These are phyloP conservation scores for Alternaria metachromatica DNA, from an alignment of 2,329 filamentous ascomycete species.

Conservation along the genomic window DNA sequence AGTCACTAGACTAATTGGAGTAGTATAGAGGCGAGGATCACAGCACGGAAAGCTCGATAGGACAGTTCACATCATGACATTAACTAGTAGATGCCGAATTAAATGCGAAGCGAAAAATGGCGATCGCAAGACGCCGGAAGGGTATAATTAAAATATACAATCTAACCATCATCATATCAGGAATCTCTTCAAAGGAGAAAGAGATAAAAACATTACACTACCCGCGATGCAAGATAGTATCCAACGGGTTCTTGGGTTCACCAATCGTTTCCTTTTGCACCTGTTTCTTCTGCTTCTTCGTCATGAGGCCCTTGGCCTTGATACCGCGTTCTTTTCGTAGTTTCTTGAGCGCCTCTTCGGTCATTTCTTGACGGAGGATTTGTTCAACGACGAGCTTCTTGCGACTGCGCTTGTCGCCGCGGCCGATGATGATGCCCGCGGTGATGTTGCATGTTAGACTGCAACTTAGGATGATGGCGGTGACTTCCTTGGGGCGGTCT, in stretches of 20 bases:
- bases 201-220: slow-evolving; percentile 8
- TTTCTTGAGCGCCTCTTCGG: slow-evolving; percentile 66
- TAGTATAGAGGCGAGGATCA: not conserved
- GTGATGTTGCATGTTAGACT: slow-evolving; percentile 79
- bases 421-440: slow-evolving; percentile 76
- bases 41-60: not conserved
- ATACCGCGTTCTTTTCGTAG: slow-evolving; percentile 55
- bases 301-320: slow-evolving; percentile 37
- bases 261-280: slow-evolving; percentile 26
- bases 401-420: slow-evolving; percentile 76
- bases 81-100: not conserved
- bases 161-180: not conserved
- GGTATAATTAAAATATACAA: not conserved
- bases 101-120: not conserved
- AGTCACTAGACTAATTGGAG: not conserved
- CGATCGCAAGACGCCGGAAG: not conserved
- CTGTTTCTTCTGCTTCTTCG: slow-evolving; percentile 31
- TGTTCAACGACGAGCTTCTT: slow-evolving; percentile 85
- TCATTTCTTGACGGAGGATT: slow-evolving; percentile 77
- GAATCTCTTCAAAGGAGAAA: not conserved
- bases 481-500: slow-evolving; percentile 73
- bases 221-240: slow-evolving; percentile 36
- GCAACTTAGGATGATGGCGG: slow-evolving; percentile 79
- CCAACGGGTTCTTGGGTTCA: slow-evolving; percentile 33
- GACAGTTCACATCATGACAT: not conserved